These are phyloP conservation scores for Plasmodium gonderi DNA, from an alignment of 169 alveolate genomes.

Conservation along the genomic window DNA sequence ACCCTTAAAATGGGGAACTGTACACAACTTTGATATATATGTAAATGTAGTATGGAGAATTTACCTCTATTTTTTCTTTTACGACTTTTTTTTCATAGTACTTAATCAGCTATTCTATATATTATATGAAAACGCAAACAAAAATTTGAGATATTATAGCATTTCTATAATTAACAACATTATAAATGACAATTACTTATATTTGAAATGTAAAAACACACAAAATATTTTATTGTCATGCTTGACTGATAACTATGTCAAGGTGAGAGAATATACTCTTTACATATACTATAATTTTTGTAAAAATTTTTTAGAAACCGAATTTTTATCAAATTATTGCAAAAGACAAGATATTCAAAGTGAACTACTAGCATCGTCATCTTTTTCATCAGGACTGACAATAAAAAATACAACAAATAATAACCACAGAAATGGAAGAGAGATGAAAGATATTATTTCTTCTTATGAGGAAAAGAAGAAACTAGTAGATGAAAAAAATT, in stretches of 20 bases:
- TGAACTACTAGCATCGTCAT: no score
- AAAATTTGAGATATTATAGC: constrained; percentile 66
- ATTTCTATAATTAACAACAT: constrained; percentile 60
- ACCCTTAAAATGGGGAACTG: not conserved
- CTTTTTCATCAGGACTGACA: no score
- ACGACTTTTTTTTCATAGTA: constrained; percentile 38
- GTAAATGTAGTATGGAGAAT: constrained; percentile 41
- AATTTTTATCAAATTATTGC: not conserved
- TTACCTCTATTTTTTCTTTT: constrained; percentile 66
- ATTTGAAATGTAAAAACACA: constrained; percentile 53
- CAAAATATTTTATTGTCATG: constrained; percentile 64
- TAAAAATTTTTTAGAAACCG: constrained; percentile 35
- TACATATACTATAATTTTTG: constrained; percentile 54
- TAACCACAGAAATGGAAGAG: not conserved
- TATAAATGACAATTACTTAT: constrained; percentile 63
- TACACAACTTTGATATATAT: constrained; percentile 57
- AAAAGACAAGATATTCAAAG: not conserved
- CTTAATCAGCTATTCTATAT: constrained; percentile 62
- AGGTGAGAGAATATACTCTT: constrained; percentile 58
- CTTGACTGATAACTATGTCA: constrained; percentile 55
- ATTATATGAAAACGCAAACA: constrained; percentile 59
- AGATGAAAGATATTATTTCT: not conserved
- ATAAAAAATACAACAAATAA: not conserved
- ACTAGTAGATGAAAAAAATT: not conserved
- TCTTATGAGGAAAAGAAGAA: not conserved